Evolutionary conservation across 2,329 filamentous ascomycete genomes (phyloP), one percentile per base, ranked within the genome.

Genomic region (Myriosclerotinia curreyana): DNA sequence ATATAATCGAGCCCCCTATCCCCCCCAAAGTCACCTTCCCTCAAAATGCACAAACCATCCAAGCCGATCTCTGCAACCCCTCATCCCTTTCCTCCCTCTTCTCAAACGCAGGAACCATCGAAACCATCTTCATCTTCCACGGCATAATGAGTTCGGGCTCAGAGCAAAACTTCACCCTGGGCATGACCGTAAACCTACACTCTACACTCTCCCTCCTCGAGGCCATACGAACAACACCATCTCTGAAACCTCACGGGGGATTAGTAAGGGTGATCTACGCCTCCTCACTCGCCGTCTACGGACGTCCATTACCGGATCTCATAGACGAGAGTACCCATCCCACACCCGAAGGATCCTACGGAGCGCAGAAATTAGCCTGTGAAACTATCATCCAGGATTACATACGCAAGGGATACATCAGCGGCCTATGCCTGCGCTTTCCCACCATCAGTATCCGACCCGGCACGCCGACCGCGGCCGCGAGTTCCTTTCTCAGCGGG

Each of bases 91-190:
- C 71, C 0, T 62, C 67, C 2, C 71, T 79, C 17, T 69, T 79
- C 46, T 50, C 54, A 8, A n/a, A 62, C 9, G 64, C 71, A 1
- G 67, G 70, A 0, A 70, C 66, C 12, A 76, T 81, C 15, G 75
- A 80, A 44, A 77, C 79, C 12, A 79, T 83, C 52, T 87, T 84
- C 72, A 79, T 86, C 56, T 81, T 87, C 66, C 85, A 87, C 70
- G 85, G 85, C 51, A 84, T 87, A 75, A 87, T 88, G 85, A 86
- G 83, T 0, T 80, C 81, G 20, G 85, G 83, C 12, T 81, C 84
- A 17, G 85, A 88, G 75, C 81, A 81, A 6, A 81, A 87, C 59
- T 76, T 85, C 77, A 71, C 83, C 75, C 70, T 80, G 76, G 64
- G 85, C 2, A 77, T 85, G 65, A 78, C 76, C 59, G 84, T 86